A percentile compares a stretch with the other conserved stretches of the same genome.
Conservation (phyloP, 2,329 filamentous ascomycete genomes). For the Pseudogymnoascus sp. region DNA sequence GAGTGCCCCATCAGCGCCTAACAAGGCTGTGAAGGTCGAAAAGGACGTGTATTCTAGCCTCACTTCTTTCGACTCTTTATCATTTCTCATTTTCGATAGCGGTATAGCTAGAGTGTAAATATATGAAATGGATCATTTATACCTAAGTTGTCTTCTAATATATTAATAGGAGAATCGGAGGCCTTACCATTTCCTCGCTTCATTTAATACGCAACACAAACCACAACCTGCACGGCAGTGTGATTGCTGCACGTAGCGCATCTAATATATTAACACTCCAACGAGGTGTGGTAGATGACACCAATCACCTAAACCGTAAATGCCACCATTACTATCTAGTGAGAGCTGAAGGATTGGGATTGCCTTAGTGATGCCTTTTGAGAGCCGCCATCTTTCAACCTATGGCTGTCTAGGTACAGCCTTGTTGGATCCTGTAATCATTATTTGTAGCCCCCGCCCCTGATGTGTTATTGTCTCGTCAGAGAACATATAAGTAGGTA, state of each 20-base stretch:
- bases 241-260: background rate
- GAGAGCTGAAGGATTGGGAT: background rate
- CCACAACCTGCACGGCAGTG: background rate
- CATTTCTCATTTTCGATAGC: background rate
- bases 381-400: background rate
- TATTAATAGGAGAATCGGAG: background rate
- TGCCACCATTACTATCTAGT: background rate
- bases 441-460: too few relatives aligned
- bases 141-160: background rate
- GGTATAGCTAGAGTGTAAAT: background rate
- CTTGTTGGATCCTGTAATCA: background rate
- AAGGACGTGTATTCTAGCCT: background rate
- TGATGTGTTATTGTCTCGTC: too few relatives aligned
- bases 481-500: too few relatives aligned
- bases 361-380: background rate
- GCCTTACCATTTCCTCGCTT: background rate
- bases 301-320: background rate
- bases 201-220: background rate
- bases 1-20: background rate
- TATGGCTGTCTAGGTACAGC: background rate
- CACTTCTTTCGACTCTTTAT: background rate
- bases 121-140: background rate
- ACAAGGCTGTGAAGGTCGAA: background rate
- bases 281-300: background rate
- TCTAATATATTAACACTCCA: background rate